phyloP scores from a whole-genome alignment of 805 yeast genomes.

The Kregervanrija delftensis region DNA sequence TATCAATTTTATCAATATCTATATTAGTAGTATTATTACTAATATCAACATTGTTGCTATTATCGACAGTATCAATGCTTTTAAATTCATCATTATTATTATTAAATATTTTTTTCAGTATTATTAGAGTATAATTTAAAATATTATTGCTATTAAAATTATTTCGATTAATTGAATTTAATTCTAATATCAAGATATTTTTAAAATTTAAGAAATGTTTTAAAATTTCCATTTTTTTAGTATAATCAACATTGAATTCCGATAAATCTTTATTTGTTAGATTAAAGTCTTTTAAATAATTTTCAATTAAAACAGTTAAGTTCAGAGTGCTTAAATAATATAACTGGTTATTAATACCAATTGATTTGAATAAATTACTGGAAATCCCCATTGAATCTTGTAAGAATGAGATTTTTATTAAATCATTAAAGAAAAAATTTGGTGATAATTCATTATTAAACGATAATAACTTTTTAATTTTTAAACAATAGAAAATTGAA shows the following conservation, averaged over 20 bases:
- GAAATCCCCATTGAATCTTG: conserved; percentile 21
- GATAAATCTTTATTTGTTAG: conserved; percentile 5
- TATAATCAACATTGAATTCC: conserved; percentile 19
- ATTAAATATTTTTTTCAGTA: too few species aligned
- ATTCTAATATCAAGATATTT: conserved; percentile 12
- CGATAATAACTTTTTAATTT: too few species aligned
- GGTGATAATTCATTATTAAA: conserved; percentile 13
- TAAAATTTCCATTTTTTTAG: conserved; percentile 14
- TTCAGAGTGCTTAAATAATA: conserved; percentile 20
- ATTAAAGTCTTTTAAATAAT: conserved; percentile 14
- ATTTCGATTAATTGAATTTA: neutral
- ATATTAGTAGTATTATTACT: too few species aligned
- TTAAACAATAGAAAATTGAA: too few species aligned
- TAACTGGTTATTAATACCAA: conserved; percentile 17
- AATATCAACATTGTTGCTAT: too few species aligned
- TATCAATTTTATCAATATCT: too few species aligned
- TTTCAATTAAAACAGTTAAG: conserved; percentile 14
- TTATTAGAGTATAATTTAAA: too few species aligned
- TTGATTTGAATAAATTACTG: conserved; percentile 16
- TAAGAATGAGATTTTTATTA: conserved; percentile 13
- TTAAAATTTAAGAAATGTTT: conserved; percentile 15
- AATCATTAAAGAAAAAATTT: conserved; percentile 19
- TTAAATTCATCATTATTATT: too few species aligned
- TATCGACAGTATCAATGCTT: too few species aligned
- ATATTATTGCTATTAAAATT: too few species aligned